Percentiles rank a stretch among this genome's conserved stretches.
Evolutionary conservation across 1,284 basidiomycete genomes (phyloP).

Genomic region (Gomphus bonarii): DNA sequence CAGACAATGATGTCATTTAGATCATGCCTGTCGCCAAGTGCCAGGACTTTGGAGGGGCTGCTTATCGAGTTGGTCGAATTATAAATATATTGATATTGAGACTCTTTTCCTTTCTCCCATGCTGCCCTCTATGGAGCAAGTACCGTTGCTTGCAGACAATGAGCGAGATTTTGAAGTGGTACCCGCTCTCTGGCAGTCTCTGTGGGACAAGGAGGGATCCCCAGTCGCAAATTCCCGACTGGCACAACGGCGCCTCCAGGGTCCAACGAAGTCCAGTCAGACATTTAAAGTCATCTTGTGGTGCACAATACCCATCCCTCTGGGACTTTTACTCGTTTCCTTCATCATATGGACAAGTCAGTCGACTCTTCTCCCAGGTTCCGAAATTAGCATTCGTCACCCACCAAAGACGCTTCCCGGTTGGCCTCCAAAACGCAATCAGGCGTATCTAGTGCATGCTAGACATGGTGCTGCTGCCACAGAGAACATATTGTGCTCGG

Average conservation of each 20-base stretch:
- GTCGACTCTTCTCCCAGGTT: not conserved
- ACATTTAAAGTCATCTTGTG: not conserved
- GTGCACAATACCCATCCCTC: not conserved
- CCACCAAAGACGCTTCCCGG: slow-evolving; percentile 5
- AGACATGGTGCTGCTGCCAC: slow-evolving; percentile 76
- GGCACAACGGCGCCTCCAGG: not conserved
- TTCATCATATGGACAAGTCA: not conserved
- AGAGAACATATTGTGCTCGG: slow-evolving; percentile 77
- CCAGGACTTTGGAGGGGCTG: no score
- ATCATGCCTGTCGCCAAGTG: no score
- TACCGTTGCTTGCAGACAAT: not conserved
- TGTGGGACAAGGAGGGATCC: not conserved
- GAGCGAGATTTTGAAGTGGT: not conserved
- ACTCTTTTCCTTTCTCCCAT: not conserved
- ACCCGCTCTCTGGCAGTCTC: not conserved
- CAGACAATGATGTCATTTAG: no score
- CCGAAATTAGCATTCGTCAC: not conserved
- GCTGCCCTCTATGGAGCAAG: not conserved
- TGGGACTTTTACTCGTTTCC: not conserved
- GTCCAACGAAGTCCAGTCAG: not conserved
- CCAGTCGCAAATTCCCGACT: no score
- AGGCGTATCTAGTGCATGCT: slow-evolving; percentile 65
- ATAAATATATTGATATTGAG: no score
- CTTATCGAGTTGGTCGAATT: no score
- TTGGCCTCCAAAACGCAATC: slow-evolving; percentile 34